phyloP scores from a whole-genome alignment of 1,284 basidiomycete species.

The Sanghuangporus weigelae region DNA sequence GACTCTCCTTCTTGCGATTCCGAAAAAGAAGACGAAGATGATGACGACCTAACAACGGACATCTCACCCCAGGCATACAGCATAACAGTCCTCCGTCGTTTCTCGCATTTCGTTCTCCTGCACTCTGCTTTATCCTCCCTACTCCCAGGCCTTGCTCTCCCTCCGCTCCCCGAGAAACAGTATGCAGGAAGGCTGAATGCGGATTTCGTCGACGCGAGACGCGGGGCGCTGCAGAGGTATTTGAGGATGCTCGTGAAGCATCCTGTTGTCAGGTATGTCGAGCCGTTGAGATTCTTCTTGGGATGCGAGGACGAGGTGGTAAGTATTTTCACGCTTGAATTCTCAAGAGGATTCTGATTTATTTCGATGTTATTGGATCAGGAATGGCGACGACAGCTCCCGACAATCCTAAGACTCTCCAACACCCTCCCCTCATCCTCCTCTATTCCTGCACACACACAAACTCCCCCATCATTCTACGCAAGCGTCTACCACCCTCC shows the following conservation, averaged over 20 bases:
- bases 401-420: conserved; percentile 42
- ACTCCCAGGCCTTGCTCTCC: conserved; percentile 71
- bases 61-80: background rate
- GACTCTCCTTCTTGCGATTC: conserved; percentile 29
- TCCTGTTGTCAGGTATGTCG: conserved; percentile 71
- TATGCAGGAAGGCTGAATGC: conserved; percentile 75
- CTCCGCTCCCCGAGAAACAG: conserved; percentile 79
- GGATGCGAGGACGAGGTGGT: conserved; percentile 68
- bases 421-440: conserved; percentile 43
- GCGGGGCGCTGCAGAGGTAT: conserved; percentile 78
- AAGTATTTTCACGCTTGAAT: conserved; percentile 24
- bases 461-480: conserved; percentile 62
- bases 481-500: conserved; percentile 78
- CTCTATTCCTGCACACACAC: no score
- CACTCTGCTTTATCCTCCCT: conserved; percentile 62
- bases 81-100: conserved; percentile 72
- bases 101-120: conserved; percentile 79
- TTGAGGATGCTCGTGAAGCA: conserved; percentile 68
- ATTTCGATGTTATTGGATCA: conserved; percentile 25
- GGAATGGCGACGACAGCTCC: conserved; percentile 69
- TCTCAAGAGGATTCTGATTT: background rate
- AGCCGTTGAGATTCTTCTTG: conserved; percentile 79
- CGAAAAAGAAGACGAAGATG: conserved; percentile 19
- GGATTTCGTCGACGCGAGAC: conserved; percentile 77
- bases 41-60: background rate